Base-by-base conservation (phyloP, 768 basidiomycete species). In the Tephrocybe rancida region DNA sequence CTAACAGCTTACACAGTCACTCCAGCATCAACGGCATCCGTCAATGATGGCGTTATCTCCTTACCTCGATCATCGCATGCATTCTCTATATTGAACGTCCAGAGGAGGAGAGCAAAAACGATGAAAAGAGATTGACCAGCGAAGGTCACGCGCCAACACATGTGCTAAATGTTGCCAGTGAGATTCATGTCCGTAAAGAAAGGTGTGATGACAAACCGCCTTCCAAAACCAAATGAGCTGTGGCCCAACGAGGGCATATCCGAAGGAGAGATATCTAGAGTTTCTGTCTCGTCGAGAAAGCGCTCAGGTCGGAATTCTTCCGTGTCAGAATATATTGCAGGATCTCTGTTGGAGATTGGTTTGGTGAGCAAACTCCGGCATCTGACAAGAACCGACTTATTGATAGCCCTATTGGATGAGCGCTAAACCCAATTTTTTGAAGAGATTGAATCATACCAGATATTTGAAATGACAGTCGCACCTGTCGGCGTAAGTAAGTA, bases 241-340 rank as follows among this genome's bases (percentile, higher is more conserved):
- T 50, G 48, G 11, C 37, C 48, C 37, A 22, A 7, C 22, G 48
- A 25, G 18, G 21, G 34, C 37, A 39, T 34, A 7, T 50, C 48
- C 9, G 48, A 5, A 44, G 29, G 29, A 25, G 16, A 26, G 11
- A 26, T 5, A 21, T 44, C 39, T 11, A 22, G n/a, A 5, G 21
- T 25, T n/a, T n/a, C 48, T 1, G 21, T 25, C 4, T 35, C 48
- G 21, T 50, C 26, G 14, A 50, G n/a, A 35, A 50, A 50, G 11
- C 48, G 48, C 19, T 38, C 37, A 11, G 48, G 48, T 10, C 37
- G 48, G n/a, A 50, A 50, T 25, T 50, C 48, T 13, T 50, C 48
- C 3, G 21, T 14, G 13, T 50, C 48, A 7, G 48, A 16, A 27
- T 39, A 50, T 3, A 39, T 1, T 9, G 22, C 37, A 11, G 48